Conservation (phyloP, 805 yeast species). For the Starmera dryadoides region DNA sequence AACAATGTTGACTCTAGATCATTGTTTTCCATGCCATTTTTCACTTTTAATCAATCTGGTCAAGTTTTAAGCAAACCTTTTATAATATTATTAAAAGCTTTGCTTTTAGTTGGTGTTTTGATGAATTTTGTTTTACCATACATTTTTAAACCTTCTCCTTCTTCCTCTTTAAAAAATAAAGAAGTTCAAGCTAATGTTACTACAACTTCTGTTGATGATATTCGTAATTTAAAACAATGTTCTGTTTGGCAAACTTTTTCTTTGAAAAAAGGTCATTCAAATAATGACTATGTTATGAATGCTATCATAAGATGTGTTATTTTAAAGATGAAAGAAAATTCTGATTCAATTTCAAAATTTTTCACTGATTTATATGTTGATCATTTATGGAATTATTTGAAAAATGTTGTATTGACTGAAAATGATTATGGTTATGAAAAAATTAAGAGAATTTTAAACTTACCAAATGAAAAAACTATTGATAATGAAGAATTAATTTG, state of each 20-base stretch:
- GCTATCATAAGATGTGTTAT: slow-evolving; percentile 19
- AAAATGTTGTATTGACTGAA: slow-evolving; percentile 13
- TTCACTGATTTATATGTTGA: slow-evolving; percentile 15
- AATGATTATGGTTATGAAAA: slow-evolving; percentile 14
- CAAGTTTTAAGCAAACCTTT: slow-evolving; percentile 20
- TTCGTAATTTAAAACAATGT: slow-evolving; percentile 12
- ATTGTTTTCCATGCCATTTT: slow-evolving; percentile 40
- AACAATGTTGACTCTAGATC: slow-evolving; percentile 35
- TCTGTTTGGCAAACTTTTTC: slow-evolving; percentile 13
- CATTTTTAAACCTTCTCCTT: slow-evolving; percentile 4
- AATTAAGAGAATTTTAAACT: slow-evolving; percentile 19
- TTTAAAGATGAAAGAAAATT: slow-evolving; percentile 12
- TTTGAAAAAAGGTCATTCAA: slow-evolving; percentile 7
- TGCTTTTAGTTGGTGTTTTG: slow-evolving; percentile 19
- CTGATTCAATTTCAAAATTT: slow-evolving; percentile 14
- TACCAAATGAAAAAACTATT: slow-evolving; percentile 18
- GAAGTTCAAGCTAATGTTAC: background rate
- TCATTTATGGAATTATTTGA: slow-evolving; percentile 20
- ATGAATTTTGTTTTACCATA: slow-evolving; percentile 19
- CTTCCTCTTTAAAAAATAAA: slow-evolving; percentile 2
- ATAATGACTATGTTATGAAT: slow-evolving; percentile 15
- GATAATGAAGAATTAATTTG: slow-evolving; percentile 17
- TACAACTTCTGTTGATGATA: slow-evolving; percentile 9
- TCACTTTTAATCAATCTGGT: slow-evolving; percentile 24
- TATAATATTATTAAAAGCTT: slow-evolving; percentile 19